Conservation (phyloP, 352 stramenopile genomes). For the Pythium aquatile region DNA sequence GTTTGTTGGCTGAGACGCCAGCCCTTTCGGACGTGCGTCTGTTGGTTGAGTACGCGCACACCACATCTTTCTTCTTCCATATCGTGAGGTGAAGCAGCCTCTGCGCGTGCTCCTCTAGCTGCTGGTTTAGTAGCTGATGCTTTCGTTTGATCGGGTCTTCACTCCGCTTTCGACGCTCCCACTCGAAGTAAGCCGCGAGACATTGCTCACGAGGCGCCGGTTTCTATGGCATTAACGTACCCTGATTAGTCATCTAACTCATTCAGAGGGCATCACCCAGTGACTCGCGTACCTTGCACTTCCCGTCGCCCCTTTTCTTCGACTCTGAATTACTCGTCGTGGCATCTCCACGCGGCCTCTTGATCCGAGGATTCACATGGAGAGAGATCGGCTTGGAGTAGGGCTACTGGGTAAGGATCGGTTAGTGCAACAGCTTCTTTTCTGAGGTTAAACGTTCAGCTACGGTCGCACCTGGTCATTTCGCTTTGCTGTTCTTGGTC, state of each 20-base stretch:
- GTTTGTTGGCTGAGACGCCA: neutral
- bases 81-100: conserved; percentile 37
- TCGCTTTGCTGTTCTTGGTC: conserved; percentile 5
- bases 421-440: no score
- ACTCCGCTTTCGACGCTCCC: conserved; percentile 43
- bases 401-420: conserved; percentile 1
- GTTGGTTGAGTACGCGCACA: conserved; percentile 73
- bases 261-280: neutral
- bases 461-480: neutral
- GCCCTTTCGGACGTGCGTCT: neutral
- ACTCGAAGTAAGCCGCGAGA: conserved; percentile 33
- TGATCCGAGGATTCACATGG: conserved; percentile 49
- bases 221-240: neutral
- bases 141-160: conserved; percentile 48
- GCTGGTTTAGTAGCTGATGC: conserved; percentile 29
- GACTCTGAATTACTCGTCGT: neutral
- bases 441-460: no score
- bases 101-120: conserved; percentile 30
- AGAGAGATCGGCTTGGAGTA: conserved; percentile 44
- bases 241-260: no score
- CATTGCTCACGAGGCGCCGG: conserved; percentile 13
- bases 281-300: no score
- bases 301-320: neutral
- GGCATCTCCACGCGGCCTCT: neutral
- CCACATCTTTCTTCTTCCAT: conserved; percentile 66